These are phyloP conservation scores for Quercus parvula DNA, from an alignment of 306 rosid species.

Conservation along the genomic window DNA sequence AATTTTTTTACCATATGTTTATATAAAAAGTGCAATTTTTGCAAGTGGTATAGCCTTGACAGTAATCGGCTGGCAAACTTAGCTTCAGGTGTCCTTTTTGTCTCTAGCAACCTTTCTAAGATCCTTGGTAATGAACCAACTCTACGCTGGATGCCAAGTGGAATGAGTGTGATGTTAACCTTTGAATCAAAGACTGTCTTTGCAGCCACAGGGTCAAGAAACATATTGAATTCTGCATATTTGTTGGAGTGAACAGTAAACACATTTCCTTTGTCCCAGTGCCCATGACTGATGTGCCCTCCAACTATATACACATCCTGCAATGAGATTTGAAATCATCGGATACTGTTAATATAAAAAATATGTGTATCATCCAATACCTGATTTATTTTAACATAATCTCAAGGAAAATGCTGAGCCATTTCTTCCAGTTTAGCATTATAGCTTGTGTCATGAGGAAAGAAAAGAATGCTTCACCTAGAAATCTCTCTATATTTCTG, in stretches of 20 bases:
- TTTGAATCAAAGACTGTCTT: constrained; percentile 56
- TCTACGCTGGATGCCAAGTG: constrained; percentile 54
- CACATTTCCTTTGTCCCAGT: constrained; percentile 62
- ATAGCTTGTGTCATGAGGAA: neutral
- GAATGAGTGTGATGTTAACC: constrained; percentile 65
- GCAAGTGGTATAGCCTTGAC: constrained; percentile 46
- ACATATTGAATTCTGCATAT: constrained; percentile 89
- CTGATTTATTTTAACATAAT: neutral
- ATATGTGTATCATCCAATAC: neutral
- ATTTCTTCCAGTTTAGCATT: neutral
- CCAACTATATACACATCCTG: constrained; percentile 86
- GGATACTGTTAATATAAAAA: neutral
- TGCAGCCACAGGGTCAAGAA: constrained; percentile 84
- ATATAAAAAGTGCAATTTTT: constrained; percentile 51
- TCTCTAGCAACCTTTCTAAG: constrained; percentile 19
- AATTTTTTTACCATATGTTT: constrained; percentile 58
- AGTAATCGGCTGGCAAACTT: constrained; percentile 44
- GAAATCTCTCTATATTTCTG: no score
- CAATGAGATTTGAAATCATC: neutral
- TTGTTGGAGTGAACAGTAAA: constrained; percentile 67
- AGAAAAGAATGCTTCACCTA: neutral
- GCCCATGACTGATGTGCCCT: constrained; percentile 55
- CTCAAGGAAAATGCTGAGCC: neutral
- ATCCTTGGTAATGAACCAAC: constrained; percentile 48
- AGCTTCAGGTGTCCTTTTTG: constrained; percentile 57